Base-by-base conservation (phyloP, 2,329 filamentous ascomycete genomes). In the Colletotrichum godetiae region DNA sequence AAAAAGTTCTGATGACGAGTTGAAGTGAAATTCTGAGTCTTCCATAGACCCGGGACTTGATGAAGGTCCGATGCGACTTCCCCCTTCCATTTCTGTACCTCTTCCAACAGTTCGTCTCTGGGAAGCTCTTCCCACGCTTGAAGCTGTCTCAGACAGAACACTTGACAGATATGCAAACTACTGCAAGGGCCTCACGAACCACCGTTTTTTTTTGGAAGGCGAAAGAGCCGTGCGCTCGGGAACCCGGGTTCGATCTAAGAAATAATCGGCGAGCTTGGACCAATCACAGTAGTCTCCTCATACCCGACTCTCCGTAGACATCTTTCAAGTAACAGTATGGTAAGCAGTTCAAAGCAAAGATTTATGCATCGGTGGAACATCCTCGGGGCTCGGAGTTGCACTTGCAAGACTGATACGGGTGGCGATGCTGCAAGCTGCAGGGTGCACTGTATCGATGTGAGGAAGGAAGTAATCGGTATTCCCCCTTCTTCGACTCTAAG, bases 171-270 rank as follows among this genome's bases (percentile, higher is more conserved):
- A 29, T 42, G 27, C 22, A 19, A 29, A 33, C 31, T n/a, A 49
- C 61, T 19, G 52, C 64, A 15, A 35, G 29, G 31, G 13, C 49
- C 27, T 49, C 60, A 42, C 29, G 19, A 13, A 52, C 60, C 66
- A 29, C 71, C 56, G 46, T 55, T 49, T 73, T 55, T 49, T 73
- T 29, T 57, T 49, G 70, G 67, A 73, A 60, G 57, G 60, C 37
- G 49, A 24, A 56, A 56, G 29, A 49, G 37, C 69, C 67, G 60
- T 66, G 71, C 71, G 60, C 31, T 53, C 67, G 60, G 53, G 33
- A 35, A 69, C 37, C 66, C 70, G 5, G 53, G 31, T 15, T 27
- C 15, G 35, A 65, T 22, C 35, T 11, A 65, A n/a, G 42, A 49
- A 19, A 49, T 8, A 49, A n/a, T 4, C 19, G 19, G 42, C 19